phyloP scores from a whole-genome alignment of 805 yeast genomes.

The Scheffersomyces stipitis region DNA sequence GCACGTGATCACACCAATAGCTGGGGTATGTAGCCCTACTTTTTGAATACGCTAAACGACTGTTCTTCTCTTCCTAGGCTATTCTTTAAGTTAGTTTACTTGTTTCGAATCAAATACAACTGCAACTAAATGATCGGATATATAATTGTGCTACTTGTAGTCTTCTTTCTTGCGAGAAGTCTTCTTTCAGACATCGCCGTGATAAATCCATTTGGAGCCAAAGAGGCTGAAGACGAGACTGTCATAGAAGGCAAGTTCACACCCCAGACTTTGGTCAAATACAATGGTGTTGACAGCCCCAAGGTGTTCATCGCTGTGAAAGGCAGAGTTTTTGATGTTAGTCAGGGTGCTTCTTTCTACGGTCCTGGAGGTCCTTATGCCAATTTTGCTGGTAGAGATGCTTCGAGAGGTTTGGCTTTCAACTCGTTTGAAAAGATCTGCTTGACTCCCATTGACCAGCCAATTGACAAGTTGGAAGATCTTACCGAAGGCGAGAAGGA shows the following conservation, averaged over 20 bases:
- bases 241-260: constrained; percentile 60
- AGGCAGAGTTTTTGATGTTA: constrained; percentile 83
- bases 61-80: no score
- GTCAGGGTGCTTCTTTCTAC: constrained; percentile 77
- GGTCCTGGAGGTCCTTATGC: constrained; percentile 97
- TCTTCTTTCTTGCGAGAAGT: constrained; percentile 31
- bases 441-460: constrained; percentile 69
- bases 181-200: constrained; percentile 25
- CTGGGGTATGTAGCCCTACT: no score
- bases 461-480: constrained; percentile 70
- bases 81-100: no score
- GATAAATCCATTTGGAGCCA: constrained; percentile 31
- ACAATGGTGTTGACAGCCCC: constrained; percentile 77
- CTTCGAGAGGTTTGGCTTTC: constrained; percentile 85
- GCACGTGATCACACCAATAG: no score
- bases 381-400: constrained; percentile 94
- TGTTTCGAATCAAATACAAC: no score
- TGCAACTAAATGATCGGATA: constrained; percentile 21
- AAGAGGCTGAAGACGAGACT: constrained; percentile 22
- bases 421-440: constrained; percentile 75
- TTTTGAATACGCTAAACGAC: no score
- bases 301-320: constrained; percentile 83
- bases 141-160: constrained; percentile 28
- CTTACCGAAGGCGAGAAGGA: constrained; percentile 60
- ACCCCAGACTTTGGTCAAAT: constrained; percentile 69